Conservation (phyloP, 2,329 filamentous ascomycete species). For the Calonectria naviculata region DNA sequence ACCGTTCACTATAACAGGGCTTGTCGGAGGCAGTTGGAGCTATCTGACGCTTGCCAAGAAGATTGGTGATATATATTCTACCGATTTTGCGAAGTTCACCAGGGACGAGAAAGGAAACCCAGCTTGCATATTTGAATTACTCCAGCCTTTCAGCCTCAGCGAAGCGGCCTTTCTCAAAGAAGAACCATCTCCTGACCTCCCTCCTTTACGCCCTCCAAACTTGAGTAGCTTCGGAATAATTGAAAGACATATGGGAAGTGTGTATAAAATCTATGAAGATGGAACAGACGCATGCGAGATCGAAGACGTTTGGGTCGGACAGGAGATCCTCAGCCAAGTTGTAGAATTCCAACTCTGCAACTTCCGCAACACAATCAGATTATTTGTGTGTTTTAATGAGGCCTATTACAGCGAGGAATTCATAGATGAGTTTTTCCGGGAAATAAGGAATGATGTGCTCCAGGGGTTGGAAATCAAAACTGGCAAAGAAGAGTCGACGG, state of each 20-base stretch:
- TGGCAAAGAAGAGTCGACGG: neutral
- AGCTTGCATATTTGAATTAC: neutral
- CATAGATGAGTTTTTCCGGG: neutral
- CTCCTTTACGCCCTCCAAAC: neutral
- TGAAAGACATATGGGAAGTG: neutral
- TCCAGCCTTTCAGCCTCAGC: neutral
- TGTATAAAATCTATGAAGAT: neutral
- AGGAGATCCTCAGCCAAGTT: neutral
- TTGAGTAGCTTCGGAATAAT: neutral
- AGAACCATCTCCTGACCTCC: neutral
- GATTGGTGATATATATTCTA: neutral
- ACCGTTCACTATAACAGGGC: neutral
- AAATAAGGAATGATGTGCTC: neutral
- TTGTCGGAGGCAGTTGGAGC: neutral
- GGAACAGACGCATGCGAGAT: neutral
- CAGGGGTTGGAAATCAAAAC: neutral
- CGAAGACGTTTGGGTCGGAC: neutral
- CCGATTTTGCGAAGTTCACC: neutral
- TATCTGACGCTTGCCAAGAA: neutral
- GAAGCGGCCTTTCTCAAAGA: neutral
- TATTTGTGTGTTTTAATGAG: neutral
- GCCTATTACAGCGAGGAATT: neutral
- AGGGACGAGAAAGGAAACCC: neutral
- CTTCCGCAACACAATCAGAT: neutral
- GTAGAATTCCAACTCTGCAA: neutral